A percentile compares a stretch with the other conserved stretches of the same genome.
These are phyloP conservation scores for Mycena polygramma DNA, from an alignment of 768 basidiomycete species.

Conservation along the genomic window DNA sequence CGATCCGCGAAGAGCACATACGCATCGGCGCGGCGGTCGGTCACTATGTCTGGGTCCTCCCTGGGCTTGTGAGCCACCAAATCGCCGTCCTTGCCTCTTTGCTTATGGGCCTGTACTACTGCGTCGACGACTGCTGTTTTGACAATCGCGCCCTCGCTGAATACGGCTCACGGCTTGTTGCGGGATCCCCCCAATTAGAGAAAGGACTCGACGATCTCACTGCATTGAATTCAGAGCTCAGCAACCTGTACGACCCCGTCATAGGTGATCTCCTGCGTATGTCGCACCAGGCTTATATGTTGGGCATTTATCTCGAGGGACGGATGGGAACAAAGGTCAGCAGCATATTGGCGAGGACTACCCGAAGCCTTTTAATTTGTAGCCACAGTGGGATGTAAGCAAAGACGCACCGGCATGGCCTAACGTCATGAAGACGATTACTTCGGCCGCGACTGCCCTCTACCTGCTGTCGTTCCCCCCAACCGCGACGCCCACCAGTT, in stretches of 20 bases:
- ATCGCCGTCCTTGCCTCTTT: too few relatives aligned
- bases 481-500: not conserved
- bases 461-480: constrained; percentile 24
- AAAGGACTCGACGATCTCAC: constrained; percentile 17
- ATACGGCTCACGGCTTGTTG: constrained; percentile 15
- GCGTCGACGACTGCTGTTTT: constrained; percentile 27
- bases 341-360: too few relatives aligned
- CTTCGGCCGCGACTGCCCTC: too few relatives aligned
- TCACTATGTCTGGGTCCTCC: too few relatives aligned
- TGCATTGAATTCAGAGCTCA: constrained; percentile 13
- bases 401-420: too few relatives aligned
- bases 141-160: constrained; percentile 9
- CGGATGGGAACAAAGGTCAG: constrained; percentile 15
- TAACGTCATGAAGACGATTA: too few relatives aligned
- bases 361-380: too few relatives aligned
- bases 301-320: constrained; percentile 29
- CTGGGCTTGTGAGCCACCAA: too few relatives aligned
- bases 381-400: too few relatives aligned
- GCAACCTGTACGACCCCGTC: constrained; percentile 17
- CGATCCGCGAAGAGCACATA: too few relatives aligned
- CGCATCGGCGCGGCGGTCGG: too few relatives aligned
- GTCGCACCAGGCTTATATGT: constrained; percentile 29
- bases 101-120: too few relatives aligned
- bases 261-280: constrained; percentile 21
- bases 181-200: constrained; percentile 15